Conservation (phyloP, 176 grass and related monocot genomes). For the Metroxylon sagu region DNA sequence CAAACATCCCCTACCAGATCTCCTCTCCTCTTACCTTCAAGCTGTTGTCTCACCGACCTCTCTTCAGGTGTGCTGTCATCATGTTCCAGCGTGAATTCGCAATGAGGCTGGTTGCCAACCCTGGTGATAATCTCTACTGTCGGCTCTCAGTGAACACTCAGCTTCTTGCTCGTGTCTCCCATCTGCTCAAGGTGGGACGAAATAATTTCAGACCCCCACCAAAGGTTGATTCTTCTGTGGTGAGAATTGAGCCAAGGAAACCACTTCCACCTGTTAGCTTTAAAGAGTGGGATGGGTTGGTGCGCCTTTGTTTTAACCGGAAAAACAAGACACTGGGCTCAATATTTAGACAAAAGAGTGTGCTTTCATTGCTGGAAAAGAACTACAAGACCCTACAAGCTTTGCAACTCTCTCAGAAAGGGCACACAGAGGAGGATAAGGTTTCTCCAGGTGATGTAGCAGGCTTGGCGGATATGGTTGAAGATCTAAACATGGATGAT, state of each 20-base stretch:
- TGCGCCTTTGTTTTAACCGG: constrained; percentile 68
- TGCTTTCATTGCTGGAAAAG: constrained; percentile 77
- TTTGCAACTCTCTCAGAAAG: constrained; percentile 43
- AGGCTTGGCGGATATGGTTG: constrained; percentile 64
- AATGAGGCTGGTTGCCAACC: constrained; percentile 79
- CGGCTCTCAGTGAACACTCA: constrained; percentile 91
- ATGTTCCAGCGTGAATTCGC: constrained; percentile 97
- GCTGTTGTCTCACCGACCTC: constrained; percentile 73
- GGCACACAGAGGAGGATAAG: constrained; percentile 29
- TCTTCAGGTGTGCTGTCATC: constrained; percentile 87
- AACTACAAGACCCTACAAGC: constrained; percentile 88
- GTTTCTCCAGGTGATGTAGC: constrained; percentile 46
- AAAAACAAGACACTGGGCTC: constrained; percentile 90
- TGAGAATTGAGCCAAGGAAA: constrained; percentile 76
- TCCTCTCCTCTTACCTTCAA: constrained; percentile 89
- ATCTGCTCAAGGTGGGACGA: constrained; percentile 78
- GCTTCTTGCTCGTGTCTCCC: constrained; percentile 70
- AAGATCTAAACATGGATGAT: constrained; percentile 58
- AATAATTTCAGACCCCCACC: constrained; percentile 92
- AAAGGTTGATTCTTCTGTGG: constrained; percentile 88
- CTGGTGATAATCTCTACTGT: constrained; percentile 82
- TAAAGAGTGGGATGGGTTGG: constrained; percentile 82
- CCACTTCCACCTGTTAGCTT: constrained; percentile 84
- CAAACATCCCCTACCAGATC: constrained; percentile 92
- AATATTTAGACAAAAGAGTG: constrained; percentile 69